Percentiles rank a stretch among this genome's conserved stretches.
Conservation (phyloP, 1,284 basidiomycete species). For the Ustilago cynodontis region DNA sequence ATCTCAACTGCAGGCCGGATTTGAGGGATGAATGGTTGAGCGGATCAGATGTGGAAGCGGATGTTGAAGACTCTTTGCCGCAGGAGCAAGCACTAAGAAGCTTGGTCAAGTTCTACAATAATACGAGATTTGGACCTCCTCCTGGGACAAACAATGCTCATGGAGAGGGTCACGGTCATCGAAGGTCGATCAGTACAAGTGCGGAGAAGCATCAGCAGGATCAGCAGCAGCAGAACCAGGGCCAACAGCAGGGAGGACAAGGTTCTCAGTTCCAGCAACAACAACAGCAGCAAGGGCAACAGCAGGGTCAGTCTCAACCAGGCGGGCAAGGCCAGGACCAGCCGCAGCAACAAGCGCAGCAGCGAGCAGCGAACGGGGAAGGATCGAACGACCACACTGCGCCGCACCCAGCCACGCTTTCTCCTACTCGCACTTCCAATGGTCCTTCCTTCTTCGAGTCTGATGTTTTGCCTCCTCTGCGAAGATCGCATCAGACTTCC, state of each 20-base stretch:
- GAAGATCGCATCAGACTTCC: slow-evolving; percentile 65
- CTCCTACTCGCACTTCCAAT: slow-evolving; percentile 29
- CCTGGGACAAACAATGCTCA: slow-evolving; percentile 30
- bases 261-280: slow-evolving; percentile 20
- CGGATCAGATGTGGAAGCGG: slow-evolving; percentile 90
- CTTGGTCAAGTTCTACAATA: slow-evolving; percentile 87
- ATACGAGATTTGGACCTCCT: slow-evolving; percentile 51
- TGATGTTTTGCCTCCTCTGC: slow-evolving; percentile 73
- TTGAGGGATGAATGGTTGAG: slow-evolving; percentile 97
- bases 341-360: slow-evolving; percentile 15
- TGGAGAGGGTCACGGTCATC: slow-evolving; percentile 50
- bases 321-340: slow-evolving; percentile 4
- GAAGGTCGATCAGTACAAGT: slow-evolving; percentile 55
- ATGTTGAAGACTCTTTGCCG: slow-evolving; percentile 79
- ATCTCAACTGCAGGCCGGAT: slow-evolving; percentile 95
- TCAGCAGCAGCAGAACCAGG: slow-evolving; percentile 13
- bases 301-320: slow-evolving; percentile 1
- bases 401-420: slow-evolving; percentile 29
- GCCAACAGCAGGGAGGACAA: slow-evolving; percentile 9
- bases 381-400: slow-evolving; percentile 1
- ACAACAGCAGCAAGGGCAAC: slow-evolving; percentile 18
- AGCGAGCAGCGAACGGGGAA: slow-evolving; percentile 14
- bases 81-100: slow-evolving; percentile 96
- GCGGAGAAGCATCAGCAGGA: slow-evolving; percentile 33
- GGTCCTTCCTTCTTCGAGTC: slow-evolving; percentile 69